These are phyloP conservation scores for Thinopyrum elongatum DNA, from an alignment of 176 grass and related monocot genomes.

Conservation along the genomic window DNA sequence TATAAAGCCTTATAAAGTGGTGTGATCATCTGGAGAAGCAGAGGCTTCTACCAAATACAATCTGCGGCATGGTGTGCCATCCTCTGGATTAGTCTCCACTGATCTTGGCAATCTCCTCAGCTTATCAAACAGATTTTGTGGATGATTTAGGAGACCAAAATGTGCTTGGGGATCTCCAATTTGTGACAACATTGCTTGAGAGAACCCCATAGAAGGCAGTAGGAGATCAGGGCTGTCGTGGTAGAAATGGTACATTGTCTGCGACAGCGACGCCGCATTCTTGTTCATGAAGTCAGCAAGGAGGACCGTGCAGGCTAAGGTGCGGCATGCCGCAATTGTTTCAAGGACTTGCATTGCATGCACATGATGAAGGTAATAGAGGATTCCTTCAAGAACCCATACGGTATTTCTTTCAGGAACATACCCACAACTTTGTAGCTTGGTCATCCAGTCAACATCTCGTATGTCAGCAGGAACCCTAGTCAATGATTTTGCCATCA, in stretches of 20 bases:
- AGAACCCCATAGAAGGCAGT: slow-evolving; percentile 72
- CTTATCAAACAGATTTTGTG: slow-evolving; percentile 90
- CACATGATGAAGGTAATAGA: slow-evolving; percentile 76
- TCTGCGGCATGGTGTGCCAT: slow-evolving; percentile 79
- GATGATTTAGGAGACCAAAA: slow-evolving; percentile 84
- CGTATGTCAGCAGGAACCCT: slow-evolving; percentile 65
- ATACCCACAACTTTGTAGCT: slow-evolving; percentile 72
- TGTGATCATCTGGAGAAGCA: slow-evolving; percentile 41
- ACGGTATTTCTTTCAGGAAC: slow-evolving; percentile 67
- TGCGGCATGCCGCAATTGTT: slow-evolving; percentile 50
- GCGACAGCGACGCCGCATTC: slow-evolving; percentile 52
- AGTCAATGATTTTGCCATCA: slow-evolving; percentile 56
- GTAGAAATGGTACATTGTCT: slow-evolving; percentile 82
- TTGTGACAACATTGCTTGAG: slow-evolving; percentile 67
- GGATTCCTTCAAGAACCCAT: slow-evolving; percentile 95
- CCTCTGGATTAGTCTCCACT: slow-evolving; percentile 64
- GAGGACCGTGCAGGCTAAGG: slow-evolving; percentile 40
- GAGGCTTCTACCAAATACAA: slow-evolving; percentile 93
- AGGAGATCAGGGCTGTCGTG: slow-evolving; percentile 85
- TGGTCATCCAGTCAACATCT: slow-evolving; percentile 67
- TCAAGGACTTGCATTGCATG: slow-evolving; percentile 81
- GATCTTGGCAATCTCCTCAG: slow-evolving; percentile 83
- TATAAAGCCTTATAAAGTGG: slow-evolving; percentile 22
- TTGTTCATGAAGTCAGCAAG: slow-evolving; percentile 96
- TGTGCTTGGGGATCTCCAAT: slow-evolving; percentile 84